A percentile compares a stretch with the other conserved stretches of the same genome.
phyloP scores from a whole-genome alignment of 2,329 filamentous ascomycete genomes.

The Fusarium sp. region DNA sequence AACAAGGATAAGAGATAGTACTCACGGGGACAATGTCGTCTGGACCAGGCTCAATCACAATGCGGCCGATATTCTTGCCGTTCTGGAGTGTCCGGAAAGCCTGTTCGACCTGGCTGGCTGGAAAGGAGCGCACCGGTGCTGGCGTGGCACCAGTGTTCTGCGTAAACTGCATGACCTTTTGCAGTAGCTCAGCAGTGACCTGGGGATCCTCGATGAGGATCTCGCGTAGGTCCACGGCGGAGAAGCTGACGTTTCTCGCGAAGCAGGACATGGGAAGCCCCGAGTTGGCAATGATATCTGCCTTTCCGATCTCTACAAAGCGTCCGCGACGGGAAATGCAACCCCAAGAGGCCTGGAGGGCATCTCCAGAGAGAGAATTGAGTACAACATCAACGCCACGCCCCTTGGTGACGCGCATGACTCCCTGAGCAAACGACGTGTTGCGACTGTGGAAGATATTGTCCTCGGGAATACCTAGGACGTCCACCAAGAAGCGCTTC shows the following conservation, averaged over 20 bases:
- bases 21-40: not conserved
- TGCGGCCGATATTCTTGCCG: not conserved
- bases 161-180: not conserved
- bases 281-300: constrained; percentile 38
- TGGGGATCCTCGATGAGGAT: not conserved
- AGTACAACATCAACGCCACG: constrained; percentile 45
- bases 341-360: constrained; percentile 42
- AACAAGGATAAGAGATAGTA: not conserved
- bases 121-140: not conserved
- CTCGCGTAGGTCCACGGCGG: constrained; percentile 6
- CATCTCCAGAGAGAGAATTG: constrained; percentile 42
- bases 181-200: not conserved
- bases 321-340: constrained; percentile 46
- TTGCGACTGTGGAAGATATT: constrained; percentile 46
- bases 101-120: not conserved
- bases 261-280: constrained; percentile 48
- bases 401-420: constrained; percentile 33
- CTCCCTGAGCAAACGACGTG: constrained; percentile 36
- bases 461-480: constrained; percentile 40
- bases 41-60: not conserved
- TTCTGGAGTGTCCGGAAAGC: not conserved
- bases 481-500: constrained; percentile 34
- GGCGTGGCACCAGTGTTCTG: not conserved
- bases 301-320: constrained; percentile 48
- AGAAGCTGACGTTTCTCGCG: constrained; percentile 4